Evolutionary conservation across 768 basidiomycete species (phyloP).

Genomic region (Leccinum disarticulatum): DNA sequence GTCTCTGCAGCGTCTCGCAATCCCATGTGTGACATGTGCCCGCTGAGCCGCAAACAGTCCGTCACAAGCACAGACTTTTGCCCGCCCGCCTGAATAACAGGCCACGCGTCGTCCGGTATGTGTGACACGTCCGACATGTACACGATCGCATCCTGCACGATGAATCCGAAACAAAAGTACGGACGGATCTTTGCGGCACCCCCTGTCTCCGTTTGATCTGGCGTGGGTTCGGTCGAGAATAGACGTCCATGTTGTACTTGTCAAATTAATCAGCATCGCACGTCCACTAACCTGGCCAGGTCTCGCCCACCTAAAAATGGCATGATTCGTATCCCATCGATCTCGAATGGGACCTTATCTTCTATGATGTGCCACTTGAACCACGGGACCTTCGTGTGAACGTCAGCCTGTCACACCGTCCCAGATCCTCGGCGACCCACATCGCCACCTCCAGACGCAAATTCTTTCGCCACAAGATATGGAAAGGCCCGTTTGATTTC

Average conservation of each 20-base stretch:
- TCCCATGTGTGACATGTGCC: constrained; percentile 81
- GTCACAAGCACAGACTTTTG: constrained; percentile 59
- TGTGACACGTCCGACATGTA: constrained; percentile 85
- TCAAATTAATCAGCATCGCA: constrained; percentile 4
- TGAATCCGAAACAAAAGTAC: constrained; percentile 69
- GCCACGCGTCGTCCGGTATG: constrained; percentile 76
- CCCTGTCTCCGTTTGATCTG: constrained; percentile 14
- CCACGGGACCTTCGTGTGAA: constrained; percentile 61
- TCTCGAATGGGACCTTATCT: constrained; percentile 64
- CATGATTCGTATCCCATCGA: constrained; percentile 59
- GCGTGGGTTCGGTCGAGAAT: constrained; percentile 44
- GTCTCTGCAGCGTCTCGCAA: constrained; percentile 58
- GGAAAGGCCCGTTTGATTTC: constrained; percentile 76
- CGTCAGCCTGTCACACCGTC: constrained; percentile 1
- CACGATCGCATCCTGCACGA: constrained; percentile 60
- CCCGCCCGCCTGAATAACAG: constrained; percentile 36
- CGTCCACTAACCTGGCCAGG: background rate
- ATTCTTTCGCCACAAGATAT: constrained; percentile 74
- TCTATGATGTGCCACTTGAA: constrained; percentile 83
- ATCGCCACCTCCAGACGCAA: constrained; percentile 79
- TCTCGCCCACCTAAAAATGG: constrained; percentile 57
- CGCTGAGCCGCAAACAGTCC: constrained; percentile 67
- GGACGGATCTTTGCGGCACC: constrained; percentile 41
- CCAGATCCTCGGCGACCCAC: constrained; percentile 38
- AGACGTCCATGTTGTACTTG: constrained; percentile 74